A percentile compares a stretch with the other conserved stretches of the same genome.
These are phyloP conservation scores for Macadamia integrifolia DNA, from an alignment of 164 flowering plant species.

Conservation along the genomic window DNA sequence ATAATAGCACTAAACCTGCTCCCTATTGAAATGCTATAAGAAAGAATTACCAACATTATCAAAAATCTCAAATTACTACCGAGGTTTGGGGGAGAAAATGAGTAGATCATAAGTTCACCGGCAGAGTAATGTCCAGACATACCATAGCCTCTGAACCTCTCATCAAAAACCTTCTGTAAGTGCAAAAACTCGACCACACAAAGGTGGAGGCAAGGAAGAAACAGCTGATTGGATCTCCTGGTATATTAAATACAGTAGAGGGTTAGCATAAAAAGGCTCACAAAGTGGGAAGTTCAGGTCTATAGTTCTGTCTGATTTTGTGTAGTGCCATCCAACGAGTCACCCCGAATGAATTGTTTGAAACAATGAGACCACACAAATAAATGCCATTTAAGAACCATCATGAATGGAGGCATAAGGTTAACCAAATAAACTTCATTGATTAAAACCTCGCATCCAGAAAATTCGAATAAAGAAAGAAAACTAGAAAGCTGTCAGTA, in stretches of 20 bases:
- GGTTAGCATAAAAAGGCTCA: not conserved
- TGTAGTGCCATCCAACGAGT: not conserved
- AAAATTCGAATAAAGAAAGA: not conserved
- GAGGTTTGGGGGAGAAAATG: too few species aligned
- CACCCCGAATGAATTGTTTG: not conserved
- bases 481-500: not conserved
- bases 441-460: not conserved
- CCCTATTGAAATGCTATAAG: too few species aligned
- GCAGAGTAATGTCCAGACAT: too few species aligned
- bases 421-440: too few species aligned
- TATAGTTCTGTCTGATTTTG: not conserved
- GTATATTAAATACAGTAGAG: slow-evolving; percentile 1
- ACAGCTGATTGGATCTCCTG: slow-evolving; percentile 81
- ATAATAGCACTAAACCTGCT: too few species aligned
- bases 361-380: not conserved
- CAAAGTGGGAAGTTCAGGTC: not conserved
- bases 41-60: too few species aligned
- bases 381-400: not conserved
- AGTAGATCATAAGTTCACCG: too few species aligned
- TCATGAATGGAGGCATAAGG: not conserved
- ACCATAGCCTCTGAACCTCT: not conserved
- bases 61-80: too few species aligned
- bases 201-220: slow-evolving; percentile 50
- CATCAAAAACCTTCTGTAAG: slow-evolving; percentile 74
- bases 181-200: slow-evolving; percentile 68